phyloP scores from a whole-genome alignment of 306 rosid species.

The Malus fusca region DNA sequence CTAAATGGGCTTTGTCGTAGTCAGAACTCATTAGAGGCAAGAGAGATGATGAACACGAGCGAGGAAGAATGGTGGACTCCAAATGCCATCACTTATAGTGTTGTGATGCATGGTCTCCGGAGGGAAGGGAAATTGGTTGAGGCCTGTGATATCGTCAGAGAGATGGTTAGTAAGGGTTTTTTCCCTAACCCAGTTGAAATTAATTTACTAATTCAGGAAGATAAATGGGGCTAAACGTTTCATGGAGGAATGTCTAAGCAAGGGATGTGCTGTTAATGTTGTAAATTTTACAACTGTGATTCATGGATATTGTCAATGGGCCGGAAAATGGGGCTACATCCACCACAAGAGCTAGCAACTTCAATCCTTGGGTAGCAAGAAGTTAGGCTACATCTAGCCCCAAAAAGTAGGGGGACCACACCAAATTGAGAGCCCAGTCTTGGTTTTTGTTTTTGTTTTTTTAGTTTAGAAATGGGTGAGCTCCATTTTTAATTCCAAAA shows the following conservation, averaged over 20 bases:
- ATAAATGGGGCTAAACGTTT: conserved; percentile 59
- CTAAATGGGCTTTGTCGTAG: conserved; percentile 72
- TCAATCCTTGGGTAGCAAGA: no score
- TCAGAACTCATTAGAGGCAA: conserved; percentile 71
- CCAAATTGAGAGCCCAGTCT: no score
- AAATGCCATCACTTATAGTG: conserved; percentile 66
- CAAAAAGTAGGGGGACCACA: no score
- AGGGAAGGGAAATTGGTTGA: conserved; percentile 74
- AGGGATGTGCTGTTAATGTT: conserved; percentile 72
- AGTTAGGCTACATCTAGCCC: no score
- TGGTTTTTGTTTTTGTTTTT: no score
- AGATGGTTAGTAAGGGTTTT: conserved; percentile 68
- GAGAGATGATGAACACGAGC: conserved; percentile 63
- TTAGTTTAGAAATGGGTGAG: no score
- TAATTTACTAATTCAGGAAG: conserved; percentile 60
- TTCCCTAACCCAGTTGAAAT: conserved; percentile 74
- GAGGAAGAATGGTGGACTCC: conserved; percentile 92
- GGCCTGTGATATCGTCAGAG: conserved; percentile 58
- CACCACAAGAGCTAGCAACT: no score
- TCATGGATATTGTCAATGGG: conserved; percentile 59
- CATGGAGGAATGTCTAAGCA: conserved; percentile 62
- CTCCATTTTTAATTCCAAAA: no score
- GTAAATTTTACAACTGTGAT: conserved; percentile 77
- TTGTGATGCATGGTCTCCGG: conserved; percentile 71
- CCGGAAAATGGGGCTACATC: no score